Base-by-base conservation (phyloP, 305 asterid genomes). In the Fraxinus dipetala region DNA sequence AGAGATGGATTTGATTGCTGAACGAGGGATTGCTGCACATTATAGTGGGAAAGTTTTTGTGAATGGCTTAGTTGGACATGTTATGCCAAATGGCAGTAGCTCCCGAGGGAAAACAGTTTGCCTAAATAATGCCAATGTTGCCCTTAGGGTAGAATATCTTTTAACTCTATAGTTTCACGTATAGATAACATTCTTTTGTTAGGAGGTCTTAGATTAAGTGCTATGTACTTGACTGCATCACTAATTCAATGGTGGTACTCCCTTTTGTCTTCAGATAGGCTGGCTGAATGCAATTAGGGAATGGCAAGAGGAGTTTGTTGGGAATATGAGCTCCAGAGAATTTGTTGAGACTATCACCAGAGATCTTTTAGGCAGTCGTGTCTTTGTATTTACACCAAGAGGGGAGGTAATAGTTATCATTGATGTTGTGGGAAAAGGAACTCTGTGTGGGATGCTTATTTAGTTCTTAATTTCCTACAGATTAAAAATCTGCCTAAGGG, bases 231-330 rank as follows among this genome's bases (percentile, higher is more conserved):
- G 34, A 67, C 73, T 76, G 24, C 10, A 51, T 65, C 70, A 22
- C 85, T 85, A 83, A 76, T 85, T 81, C 35, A 76, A 43, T 76
- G 30, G 67, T 59, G 32, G 78, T 36, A 75, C 73, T 78, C 54
- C 6, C 20, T 80, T 76, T 63, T 73, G 77, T 75, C 83, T 84
- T 82, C 93, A 93, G 98, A 93, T 95, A 86, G 92, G 98, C 72
- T 95, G 98, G 98, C 93, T 95, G 82, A 93, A 93, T 88, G 98
- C 98, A 84, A 95, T 95, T 76, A 90, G 98, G 87, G 98, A 95
- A 88, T 95, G 98, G 98, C 98, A 93, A 85, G 98, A 95, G 87
- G 98, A 95, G 87, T 95, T 95, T 79, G 98, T 95, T 78, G 98
- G 98, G 75, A 95, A 95, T 86, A 93, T 92, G 97, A 95, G 96